Percentiles rank a stretch among this genome's conserved stretches.
Conservation (phyloP, 1,284 basidiomycete genomes). For the Volvariella surrecta region DNA sequence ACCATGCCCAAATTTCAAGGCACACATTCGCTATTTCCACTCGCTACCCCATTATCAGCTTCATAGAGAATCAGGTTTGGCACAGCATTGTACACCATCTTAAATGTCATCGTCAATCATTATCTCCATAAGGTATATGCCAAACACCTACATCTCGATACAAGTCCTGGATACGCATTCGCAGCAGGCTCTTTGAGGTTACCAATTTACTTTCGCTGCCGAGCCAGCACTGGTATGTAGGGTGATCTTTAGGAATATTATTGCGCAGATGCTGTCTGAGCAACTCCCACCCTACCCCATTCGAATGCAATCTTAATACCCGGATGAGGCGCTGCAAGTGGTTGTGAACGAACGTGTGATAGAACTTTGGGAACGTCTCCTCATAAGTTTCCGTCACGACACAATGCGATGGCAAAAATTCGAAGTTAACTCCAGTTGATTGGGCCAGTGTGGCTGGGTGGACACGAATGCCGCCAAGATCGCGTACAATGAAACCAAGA, state of each 20-base stretch:
- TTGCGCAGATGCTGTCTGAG: conserved; percentile 32
- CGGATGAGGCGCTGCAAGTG: conserved; percentile 44
- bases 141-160: conserved; percentile 36
- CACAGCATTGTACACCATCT: conserved; percentile 40
- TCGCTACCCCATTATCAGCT: conserved; percentile 6
- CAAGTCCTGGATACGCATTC: conserved; percentile 42
- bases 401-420: conserved; percentile 40
- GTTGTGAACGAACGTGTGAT: conserved; percentile 47
- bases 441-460: conserved; percentile 34
- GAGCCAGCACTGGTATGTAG: conserved; percentile 36
- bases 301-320: conserved; percentile 36
- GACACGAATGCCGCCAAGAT: conserved; percentile 43
- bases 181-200: conserved; percentile 41
- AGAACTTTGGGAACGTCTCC: conserved; percentile 42
- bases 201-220: conserved; percentile 27
- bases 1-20: too few species aligned
- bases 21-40: too few species aligned
- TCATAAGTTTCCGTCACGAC: conserved; percentile 32
- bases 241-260: conserved; percentile 33
- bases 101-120: conserved; percentile 5
- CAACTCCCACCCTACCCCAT: conserved; percentile 38
- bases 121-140: background rate
- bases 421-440: conserved; percentile 37
- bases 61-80: conserved; percentile 40
- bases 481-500: conserved; percentile 40